These are phyloP conservation scores for Tolypocladium guangdongense DNA, from an alignment of 2,329 filamentous ascomycete species.

Conservation along the genomic window DNA sequence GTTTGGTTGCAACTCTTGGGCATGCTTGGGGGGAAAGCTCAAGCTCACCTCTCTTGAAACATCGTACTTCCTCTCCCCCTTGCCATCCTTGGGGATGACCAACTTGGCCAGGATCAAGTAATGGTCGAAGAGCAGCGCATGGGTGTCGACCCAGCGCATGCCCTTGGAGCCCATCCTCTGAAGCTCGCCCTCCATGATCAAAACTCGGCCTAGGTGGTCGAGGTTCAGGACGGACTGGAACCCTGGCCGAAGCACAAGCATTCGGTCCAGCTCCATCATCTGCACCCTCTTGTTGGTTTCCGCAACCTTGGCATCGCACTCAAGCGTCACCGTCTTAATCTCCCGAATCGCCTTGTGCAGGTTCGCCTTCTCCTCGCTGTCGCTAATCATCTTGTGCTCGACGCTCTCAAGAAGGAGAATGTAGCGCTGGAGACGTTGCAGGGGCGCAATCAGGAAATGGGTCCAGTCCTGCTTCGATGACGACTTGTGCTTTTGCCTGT, in stretches of 20 bases:
- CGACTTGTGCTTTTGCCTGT: conserved; percentile 64
- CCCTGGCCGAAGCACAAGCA: conserved; percentile 74
- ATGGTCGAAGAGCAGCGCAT: conserved; percentile 90
- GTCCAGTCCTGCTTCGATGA: conserved; percentile 86
- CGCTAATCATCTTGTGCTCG: conserved; percentile 69
- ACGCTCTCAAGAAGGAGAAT: conserved; percentile 74
- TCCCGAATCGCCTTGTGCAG: conserved; percentile 78
- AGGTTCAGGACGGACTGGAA: conserved; percentile 87
- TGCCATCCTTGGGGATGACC: conserved; percentile 54
- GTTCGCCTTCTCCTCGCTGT: conserved; percentile 84
- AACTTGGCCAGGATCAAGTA: conserved; percentile 90
- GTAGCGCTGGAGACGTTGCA: conserved; percentile 86
- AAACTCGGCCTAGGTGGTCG: conserved; percentile 83
- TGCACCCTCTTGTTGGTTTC: conserved; percentile 88
- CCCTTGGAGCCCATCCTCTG: conserved; percentile 80
- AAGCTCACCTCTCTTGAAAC: conserved; percentile 71
- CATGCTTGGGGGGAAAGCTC: neutral
- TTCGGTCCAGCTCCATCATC: conserved; percentile 71
- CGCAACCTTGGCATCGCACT: conserved; percentile 86
- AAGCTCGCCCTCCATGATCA: conserved; percentile 81
- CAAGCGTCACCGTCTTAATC: conserved; percentile 77
- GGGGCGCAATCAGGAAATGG: conserved; percentile 85
- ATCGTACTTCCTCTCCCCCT: conserved; percentile 76
- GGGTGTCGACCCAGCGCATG: conserved; percentile 88
- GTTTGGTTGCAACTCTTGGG: neutral